These are phyloP conservation scores for Boletus rubropictus DNA, from an alignment of 768 basidiomycete genomes.

Conservation along the genomic window DNA sequence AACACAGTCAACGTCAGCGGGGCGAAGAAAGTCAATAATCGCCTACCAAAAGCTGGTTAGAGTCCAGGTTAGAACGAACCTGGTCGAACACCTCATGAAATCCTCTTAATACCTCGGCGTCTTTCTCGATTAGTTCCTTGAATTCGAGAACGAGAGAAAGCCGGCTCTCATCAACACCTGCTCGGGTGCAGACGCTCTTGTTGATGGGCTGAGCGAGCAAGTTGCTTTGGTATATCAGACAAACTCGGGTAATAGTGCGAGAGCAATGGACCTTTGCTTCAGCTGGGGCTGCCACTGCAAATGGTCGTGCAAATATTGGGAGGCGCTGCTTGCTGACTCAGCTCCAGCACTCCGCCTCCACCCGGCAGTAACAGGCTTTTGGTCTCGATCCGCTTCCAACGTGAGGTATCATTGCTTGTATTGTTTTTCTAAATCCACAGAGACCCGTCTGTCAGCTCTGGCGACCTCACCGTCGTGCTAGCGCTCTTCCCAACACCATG, in stretches of 20 bases:
- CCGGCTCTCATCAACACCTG: slow-evolving; percentile 5
- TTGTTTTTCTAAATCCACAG: no score
- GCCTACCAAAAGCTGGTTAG: slow-evolving; percentile 5
- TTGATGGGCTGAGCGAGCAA: slow-evolving; percentile 24
- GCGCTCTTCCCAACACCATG: no score
- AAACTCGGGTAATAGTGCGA: slow-evolving; percentile 18
- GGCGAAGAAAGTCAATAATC: no score
- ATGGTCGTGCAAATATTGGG: no score
- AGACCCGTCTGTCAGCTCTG: no score
- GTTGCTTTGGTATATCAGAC: slow-evolving; percentile 16
- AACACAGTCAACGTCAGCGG: neutral
- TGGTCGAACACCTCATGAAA: slow-evolving; percentile 25
- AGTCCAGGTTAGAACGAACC: neutral
- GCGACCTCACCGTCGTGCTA: no score
- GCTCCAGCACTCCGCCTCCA: no score
- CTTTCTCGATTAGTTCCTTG: slow-evolving; percentile 21
- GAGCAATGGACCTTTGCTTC: slow-evolving; percentile 9
- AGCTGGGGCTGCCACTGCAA: neutral
- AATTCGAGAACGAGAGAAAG: slow-evolving; percentile 19
- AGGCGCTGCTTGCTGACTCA: no score
- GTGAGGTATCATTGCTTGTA: no score
- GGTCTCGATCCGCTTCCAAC: no score
- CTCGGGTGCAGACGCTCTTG: slow-evolving; percentile 6
- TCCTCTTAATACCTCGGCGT: slow-evolving; percentile 15
- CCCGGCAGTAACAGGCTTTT: no score